These are phyloP conservation scores for Arachis stenosperma DNA, from an alignment of 306 rosid species.

Conservation along the genomic window DNA sequence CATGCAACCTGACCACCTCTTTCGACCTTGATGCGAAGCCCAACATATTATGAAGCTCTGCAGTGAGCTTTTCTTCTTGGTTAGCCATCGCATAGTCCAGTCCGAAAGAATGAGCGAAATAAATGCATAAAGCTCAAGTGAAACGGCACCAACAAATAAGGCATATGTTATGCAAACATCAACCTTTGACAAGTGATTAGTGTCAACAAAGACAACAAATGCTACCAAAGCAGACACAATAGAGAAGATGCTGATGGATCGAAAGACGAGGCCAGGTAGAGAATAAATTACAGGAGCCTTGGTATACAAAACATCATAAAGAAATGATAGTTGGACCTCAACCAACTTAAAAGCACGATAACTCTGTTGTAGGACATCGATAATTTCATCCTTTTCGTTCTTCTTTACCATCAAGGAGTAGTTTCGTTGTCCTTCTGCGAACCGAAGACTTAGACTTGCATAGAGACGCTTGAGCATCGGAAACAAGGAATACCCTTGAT, in stretches of 20 bases:
- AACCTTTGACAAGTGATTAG: neutral
- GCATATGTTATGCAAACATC: neutral
- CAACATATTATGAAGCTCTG: neutral
- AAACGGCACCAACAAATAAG: neutral
- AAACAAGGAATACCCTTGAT: neutral
- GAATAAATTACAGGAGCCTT: neutral
- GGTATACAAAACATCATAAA: neutral
- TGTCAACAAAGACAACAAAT: neutral
- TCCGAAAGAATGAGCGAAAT: neutral
- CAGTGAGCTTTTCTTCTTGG: neutral
- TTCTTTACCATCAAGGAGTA: neutral
- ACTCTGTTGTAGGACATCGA: neutral
- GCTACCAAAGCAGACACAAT: neutral
- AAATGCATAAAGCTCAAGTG: conserved; percentile 1
- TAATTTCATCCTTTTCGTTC: neutral
- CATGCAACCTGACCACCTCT: neutral
- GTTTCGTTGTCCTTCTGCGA: neutral
- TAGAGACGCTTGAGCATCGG: neutral
- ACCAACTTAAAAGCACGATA: neutral
- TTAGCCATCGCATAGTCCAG: neutral
- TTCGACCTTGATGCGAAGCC: neutral
- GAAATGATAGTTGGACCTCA: neutral
- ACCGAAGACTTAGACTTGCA: neutral
- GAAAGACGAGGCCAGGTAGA: neutral
- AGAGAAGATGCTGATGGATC: neutral